Base-by-base conservation (phyloP, 176 grass and related monocot genomes). In the Melocanna baccifera region DNA sequence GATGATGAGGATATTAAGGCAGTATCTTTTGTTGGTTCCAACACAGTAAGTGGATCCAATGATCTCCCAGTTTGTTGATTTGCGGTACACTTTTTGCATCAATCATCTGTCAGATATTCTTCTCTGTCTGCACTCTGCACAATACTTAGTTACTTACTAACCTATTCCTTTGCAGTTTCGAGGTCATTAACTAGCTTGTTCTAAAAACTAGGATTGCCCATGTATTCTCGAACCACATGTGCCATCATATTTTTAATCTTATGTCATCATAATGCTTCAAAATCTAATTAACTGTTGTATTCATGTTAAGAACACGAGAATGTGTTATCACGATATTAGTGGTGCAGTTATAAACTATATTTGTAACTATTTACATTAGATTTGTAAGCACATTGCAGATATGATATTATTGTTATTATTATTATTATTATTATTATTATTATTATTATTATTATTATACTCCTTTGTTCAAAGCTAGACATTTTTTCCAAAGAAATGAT, bases 11-110 rank as follows among this genome's bases (percentile, higher is more conserved):
- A 92, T 71, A 98, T 95, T 78, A 98, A 95, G 78, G 96, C 96
- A 69, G 86, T 98, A 84, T 98, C 96, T 46, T 98, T 98, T 90
- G 96, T 98, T 89, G 96, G 96, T 79, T 98, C 96, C 62, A 98
- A 98, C 78, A 98, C 83, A 78, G 96, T 98, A 92, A 95, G 96
- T 86, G 15, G 25, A 79, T 76, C 63, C 12, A 75, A 42, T 72
- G 12, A 32, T 81, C 15, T 19, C 23, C 45, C 40, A 67, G 6
- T 83, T 19, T 78, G 19, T 73, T 39, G 70, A 73, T 86, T 53
- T 52, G 62, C 58, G 20, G 25, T 66, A 77, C 69, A 42, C 1
- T 52, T 85, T 67, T 45, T 43, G n/a, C 43, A 42, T 81, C 62
- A 62, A 20, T 68, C 26, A 39, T 78, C 42, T 42, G 40, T 50